Base-by-base conservation (phyloP, 441 rosid species). In the Populus hybrid region DNA sequence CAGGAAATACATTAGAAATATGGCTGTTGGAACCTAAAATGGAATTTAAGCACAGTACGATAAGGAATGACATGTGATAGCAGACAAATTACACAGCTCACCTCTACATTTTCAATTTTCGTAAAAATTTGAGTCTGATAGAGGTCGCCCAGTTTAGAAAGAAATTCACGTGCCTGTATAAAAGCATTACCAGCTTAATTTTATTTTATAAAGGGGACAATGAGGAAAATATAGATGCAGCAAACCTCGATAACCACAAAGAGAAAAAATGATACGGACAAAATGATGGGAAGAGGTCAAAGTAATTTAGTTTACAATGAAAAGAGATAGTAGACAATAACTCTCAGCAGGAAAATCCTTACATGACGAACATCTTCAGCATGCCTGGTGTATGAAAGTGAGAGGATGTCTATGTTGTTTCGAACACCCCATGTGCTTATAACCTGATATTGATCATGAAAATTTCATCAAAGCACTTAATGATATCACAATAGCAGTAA, bases 351-450 rank as follows among this genome's bases (percentile, higher is more conserved):
- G 42, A 71, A 75, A 80, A 66, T 73, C 67, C 87, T 83, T 78
- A 85, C 92, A 63, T 86, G 88, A 56, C 89, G 87, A 76, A 89
- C 64, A 73, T 89, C 92, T 83, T 87, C 92, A 45, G 87, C 92
- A 82, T 81, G 84, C 66, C 92, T 77, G 28, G 90, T 89, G 74
- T 83, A 79, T 3, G 92, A 89, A 74, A 89, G 85, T 7, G 90
- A 87, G 70, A 89, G 90, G 85, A 89, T 74, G 77, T 89, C 92
- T 28, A 89, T 87, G 21, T 75, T 89, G 83, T 87, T 89, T 59
- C 59, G 82, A 64, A 75, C 87, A 53, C 92, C 90, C 92, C 92
- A 89, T 21, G 87, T 82, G 81, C 89, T 83, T 31, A 89, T 87
- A 61, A 83, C 90, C 92, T 87, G 82, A 79, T 20, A 83, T 72